Percentiles rank a stretch among this genome's conserved stretches.
These are phyloP conservation scores for Plasmodium billcollinsi DNA, from an alignment of 169 alveolate species.

Conservation along the genomic window DNA sequence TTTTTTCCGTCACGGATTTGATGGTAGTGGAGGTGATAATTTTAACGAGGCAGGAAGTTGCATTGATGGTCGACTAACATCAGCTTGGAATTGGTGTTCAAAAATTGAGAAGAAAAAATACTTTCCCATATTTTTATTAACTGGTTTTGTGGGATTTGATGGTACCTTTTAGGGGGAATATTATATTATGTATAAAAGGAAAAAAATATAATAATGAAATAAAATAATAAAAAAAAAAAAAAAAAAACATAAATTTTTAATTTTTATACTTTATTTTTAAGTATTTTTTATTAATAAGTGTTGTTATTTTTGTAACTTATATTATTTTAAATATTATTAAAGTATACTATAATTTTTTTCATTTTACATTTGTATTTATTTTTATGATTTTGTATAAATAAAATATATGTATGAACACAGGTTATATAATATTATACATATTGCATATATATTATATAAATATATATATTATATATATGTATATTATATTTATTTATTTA, in stretches of 20 bases:
- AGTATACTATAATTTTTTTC: no score
- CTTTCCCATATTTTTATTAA: conserved; percentile 92
- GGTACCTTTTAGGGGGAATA: conserved; percentile 82
- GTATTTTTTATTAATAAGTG: no score
- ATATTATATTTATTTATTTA: no score
- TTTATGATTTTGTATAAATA: no score
- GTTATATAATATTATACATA: no score
- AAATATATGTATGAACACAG: no score
- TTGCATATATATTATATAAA: no score
- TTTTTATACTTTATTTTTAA: no score
- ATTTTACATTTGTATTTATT: no score
- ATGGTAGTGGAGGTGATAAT: conserved; percentile 96
- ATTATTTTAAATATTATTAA: no score
- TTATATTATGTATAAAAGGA: background rate
- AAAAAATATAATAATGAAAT: conserved; percentile 2
- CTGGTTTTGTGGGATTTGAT: conserved; percentile 95
- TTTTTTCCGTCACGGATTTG: conserved; percentile 95
- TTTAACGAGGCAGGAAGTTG: conserved; percentile 96
- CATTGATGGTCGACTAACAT: conserved; percentile 95
- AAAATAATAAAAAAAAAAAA: background rate
- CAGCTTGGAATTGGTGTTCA: conserved; percentile 96
- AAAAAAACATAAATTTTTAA: background rate
- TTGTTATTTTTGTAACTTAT: no score
- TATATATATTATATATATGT: no score
- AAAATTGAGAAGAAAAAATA: conserved; percentile 92